A percentile compares a stretch with the other conserved stretches of the same genome.
phyloP scores from a whole-genome alignment of 2,329 filamentous ascomycete genomes.

The Chaetomiaceae sp. region DNA sequence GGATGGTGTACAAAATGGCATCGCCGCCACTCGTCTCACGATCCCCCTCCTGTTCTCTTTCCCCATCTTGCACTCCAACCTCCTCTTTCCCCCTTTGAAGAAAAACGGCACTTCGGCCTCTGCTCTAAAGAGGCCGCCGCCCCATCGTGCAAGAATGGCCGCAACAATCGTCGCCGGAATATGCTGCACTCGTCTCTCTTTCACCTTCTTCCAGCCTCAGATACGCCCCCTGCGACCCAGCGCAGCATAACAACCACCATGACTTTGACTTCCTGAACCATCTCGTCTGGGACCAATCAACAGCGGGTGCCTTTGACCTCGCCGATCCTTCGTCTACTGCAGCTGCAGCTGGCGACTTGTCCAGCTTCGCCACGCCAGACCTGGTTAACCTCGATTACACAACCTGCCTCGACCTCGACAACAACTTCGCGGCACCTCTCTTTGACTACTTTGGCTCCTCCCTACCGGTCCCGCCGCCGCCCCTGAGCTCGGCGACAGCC shows the following conservation, averaged over 20 bases:
- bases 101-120: slow-evolving; percentile 31
- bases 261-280: slow-evolving; percentile 15
- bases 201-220: slow-evolving; percentile 25
- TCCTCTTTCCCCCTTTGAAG: background rate
- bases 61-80: background rate
- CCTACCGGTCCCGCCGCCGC: background rate
- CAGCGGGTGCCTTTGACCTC: background rate
- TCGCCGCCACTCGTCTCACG: background rate
- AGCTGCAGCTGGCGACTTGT: background rate
- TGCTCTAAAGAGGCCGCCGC: slow-evolving; percentile 26
- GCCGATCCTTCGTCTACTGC: slow-evolving; percentile 1
- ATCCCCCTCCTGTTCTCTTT: background rate
- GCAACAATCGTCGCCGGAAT: slow-evolving; percentile 24
- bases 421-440: slow-evolving; percentile 7
- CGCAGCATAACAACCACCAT: slow-evolving; percentile 7
- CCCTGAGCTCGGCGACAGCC: background rate
- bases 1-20: background rate
- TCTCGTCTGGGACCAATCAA: slow-evolving; percentile 12
- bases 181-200: slow-evolving; percentile 19
- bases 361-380: slow-evolving; percentile 3
- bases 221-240: slow-evolving; percentile 7
- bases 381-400: slow-evolving; percentile 12
- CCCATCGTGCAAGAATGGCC: slow-evolving; percentile 31
- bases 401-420: background rate
- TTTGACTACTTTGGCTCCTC: slow-evolving; percentile 4